phyloP scores from a whole-genome alignment of 176 grass and related monocot species.

The Saccharum spontaneum region DNA sequence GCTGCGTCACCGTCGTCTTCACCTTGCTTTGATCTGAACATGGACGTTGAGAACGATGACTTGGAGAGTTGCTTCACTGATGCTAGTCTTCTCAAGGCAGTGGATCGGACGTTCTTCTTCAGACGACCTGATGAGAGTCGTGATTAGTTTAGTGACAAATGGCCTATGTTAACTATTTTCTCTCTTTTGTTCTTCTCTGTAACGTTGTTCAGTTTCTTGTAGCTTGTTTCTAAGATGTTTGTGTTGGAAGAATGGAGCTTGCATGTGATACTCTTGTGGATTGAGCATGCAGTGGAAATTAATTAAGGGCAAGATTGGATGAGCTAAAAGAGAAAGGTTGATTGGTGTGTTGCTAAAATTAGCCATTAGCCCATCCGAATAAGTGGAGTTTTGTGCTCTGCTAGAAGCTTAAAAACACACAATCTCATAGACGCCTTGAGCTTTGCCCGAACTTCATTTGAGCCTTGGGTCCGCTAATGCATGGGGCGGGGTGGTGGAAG shows the following conservation, averaged over 20 bases:
- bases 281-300: background rate
- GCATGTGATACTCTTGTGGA: too few species aligned
- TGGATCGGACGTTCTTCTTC: slow-evolving; percentile 67
- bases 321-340: too few species aligned
- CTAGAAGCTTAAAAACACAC: too few species aligned
- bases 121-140: slow-evolving; percentile 39
- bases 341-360: too few species aligned
- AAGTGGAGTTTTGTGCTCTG: too few species aligned
- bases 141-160: slow-evolving; percentile 29
- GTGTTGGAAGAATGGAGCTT: background rate
- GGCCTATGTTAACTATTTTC: background rate
- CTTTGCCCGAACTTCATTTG: too few species aligned
- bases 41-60: slow-evolving; percentile 32
- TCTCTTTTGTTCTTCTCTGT: slow-evolving; percentile 10
- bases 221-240: background rate
- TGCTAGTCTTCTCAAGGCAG: slow-evolving; percentile 45
- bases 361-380: too few species aligned
- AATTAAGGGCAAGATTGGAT: too few species aligned
- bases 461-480: too few species aligned
- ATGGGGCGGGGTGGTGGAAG: too few species aligned
- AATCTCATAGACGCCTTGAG: too few species aligned
- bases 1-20: background rate
- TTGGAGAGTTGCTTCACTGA: slow-evolving; percentile 44
- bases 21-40: slow-evolving; percentile 73
- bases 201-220: slow-evolving; percentile 11